These are phyloP conservation scores for Tolypocladium tundrense DNA, from an alignment of 2,329 filamentous ascomycete species.

Conservation along the genomic window DNA sequence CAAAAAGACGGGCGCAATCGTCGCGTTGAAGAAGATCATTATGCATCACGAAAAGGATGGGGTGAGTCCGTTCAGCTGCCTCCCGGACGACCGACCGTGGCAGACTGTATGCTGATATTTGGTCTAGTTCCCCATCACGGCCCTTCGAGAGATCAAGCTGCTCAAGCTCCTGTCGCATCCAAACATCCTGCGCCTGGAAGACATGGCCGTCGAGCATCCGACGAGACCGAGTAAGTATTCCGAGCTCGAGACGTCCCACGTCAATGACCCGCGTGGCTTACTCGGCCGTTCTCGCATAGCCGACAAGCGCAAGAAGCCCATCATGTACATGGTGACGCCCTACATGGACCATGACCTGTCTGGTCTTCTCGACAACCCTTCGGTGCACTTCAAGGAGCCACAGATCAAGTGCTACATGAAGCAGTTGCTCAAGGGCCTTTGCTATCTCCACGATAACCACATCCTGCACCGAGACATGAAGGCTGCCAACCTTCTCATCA, in stretches of 20 bases:
- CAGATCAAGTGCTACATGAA: conserved; percentile 98
- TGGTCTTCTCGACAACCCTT: conserved; percentile 88
- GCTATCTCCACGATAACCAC: conserved; percentile 79
- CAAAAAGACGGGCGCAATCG: conserved; percentile 60
- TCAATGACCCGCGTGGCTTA: not conserved
- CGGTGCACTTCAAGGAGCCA: conserved; percentile 73
- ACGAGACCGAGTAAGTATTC: conserved; percentile 44
- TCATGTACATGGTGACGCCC: conserved; percentile 97
- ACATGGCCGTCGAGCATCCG: conserved; percentile 87
- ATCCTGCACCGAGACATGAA: conserved; percentile 99
- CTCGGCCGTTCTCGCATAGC: conserved; percentile 26
- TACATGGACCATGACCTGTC: conserved; percentile 99
- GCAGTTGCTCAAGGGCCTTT: conserved; percentile 80
- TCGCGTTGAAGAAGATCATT: conserved; percentile 95
- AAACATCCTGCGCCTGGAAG: conserved; percentile 78
- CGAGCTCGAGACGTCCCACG: not conserved
- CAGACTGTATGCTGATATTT: conserved; percentile 5
- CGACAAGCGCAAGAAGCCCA: conserved; percentile 70
- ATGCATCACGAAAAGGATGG: conserved; percentile 99
- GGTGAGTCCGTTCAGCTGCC: conserved; percentile 32
- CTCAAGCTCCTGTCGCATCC: conserved; percentile 88
- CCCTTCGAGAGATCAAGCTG: conserved; percentile 93
- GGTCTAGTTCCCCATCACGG: conserved; percentile 87
- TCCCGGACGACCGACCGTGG: not conserved
- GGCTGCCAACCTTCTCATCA: conserved; percentile 93